Conservation (phyloP, 495 filamentous ascomycete genomes). For the Penicillium arizonense region DNA sequence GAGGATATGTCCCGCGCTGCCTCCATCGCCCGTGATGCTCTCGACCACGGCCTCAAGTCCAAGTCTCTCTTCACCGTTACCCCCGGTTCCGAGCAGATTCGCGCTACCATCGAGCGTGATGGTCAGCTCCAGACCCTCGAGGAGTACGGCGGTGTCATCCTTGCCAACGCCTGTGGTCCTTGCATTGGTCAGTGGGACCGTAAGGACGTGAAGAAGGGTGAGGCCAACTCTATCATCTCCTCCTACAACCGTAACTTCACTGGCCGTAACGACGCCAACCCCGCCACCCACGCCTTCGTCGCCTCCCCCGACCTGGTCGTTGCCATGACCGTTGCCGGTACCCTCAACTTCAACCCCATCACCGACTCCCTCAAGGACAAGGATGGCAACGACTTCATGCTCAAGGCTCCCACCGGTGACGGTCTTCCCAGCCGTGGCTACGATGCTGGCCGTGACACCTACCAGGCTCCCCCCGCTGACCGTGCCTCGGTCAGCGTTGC, state of each 20-base stretch:
- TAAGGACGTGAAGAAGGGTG: slow-evolving; percentile 92
- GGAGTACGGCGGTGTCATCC: slow-evolving; percentile 93
- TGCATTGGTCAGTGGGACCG: slow-evolving; percentile 92
- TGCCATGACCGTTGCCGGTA: slow-evolving; percentile 86
- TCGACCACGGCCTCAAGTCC: slow-evolving; percentile 90
- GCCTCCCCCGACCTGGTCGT: slow-evolving; percentile 97
- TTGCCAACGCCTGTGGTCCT: slow-evolving; percentile 93
- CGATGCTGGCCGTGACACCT: slow-evolving; percentile 92
- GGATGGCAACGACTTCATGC: slow-evolving; percentile 94
- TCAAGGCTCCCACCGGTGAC: slow-evolving; percentile 74
- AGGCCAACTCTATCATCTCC: slow-evolving; percentile 92
- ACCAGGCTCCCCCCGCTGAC: slow-evolving; percentile 90
- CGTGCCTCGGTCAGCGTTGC: slow-evolving; percentile 69
- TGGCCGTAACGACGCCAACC: slow-evolving; percentile 98
- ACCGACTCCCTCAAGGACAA: slow-evolving; percentile 93
- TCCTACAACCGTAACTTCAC: slow-evolving; percentile 99
- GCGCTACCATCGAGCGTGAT: slow-evolving; percentile 91
- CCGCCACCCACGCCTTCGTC: slow-evolving; percentile 97
- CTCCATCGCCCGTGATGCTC: slow-evolving; percentile 91
- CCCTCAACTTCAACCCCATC: slow-evolving; percentile 94
- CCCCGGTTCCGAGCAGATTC: slow-evolving; percentile 96
- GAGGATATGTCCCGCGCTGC: slow-evolving; percentile 98
- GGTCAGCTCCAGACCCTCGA: slow-evolving; percentile 96
- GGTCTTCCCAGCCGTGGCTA: slow-evolving; percentile 81
- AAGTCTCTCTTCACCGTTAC: slow-evolving; percentile 94